Evolutionary conservation across 2,329 filamentous ascomycete species (phyloP).

Genomic region (Ophiocordyceps camponoti-leonardi): DNA sequence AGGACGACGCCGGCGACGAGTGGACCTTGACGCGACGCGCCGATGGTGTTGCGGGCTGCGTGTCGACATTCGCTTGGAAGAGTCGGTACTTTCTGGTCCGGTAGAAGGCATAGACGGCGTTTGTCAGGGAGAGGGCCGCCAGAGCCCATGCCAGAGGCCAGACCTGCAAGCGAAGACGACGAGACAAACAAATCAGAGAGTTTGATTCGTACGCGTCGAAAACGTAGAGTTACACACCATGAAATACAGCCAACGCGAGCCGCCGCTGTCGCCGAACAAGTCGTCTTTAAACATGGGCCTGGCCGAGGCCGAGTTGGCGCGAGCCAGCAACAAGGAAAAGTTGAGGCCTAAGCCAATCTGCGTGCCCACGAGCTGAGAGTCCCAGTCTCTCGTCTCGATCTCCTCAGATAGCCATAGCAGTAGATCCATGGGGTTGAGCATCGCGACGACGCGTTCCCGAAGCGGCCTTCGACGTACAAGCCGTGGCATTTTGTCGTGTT

Average conservation of each 20-base stretch:
- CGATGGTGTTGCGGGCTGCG: constrained; percentile 60
- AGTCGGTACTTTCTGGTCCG: constrained; percentile 77
- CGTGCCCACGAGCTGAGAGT: constrained; percentile 61
- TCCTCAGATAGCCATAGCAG: constrained; percentile 84
- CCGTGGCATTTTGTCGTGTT: constrained; percentile 36
- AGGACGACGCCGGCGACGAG: constrained; percentile 60
- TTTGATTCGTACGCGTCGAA: neutral
- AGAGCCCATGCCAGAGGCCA: constrained; percentile 56
- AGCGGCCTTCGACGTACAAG: constrained; percentile 71
- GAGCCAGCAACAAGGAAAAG: constrained; percentile 61
- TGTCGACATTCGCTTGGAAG: constrained; percentile 74
- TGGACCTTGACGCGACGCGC: constrained; percentile 79
- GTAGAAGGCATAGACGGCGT: constrained; percentile 67
- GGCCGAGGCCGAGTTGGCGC: constrained; percentile 50
- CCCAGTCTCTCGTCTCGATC: constrained; percentile 80
- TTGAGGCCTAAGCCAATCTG: constrained; percentile 65
- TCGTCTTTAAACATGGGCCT: constrained; percentile 47
- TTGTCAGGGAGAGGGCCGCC: constrained; percentile 47
- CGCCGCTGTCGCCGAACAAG: constrained; percentile 60
- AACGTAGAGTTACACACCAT: constrained; percentile 22
- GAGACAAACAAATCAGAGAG: constrained; percentile 1
- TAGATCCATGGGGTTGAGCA: constrained; percentile 77
- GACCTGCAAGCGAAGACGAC: constrained; percentile 26
- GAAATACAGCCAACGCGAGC: constrained; percentile 46
- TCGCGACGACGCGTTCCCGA: constrained; percentile 60